phyloP scores from a whole-genome alignment of 805 yeast genomes.

The Kuraishia piskuri region DNA sequence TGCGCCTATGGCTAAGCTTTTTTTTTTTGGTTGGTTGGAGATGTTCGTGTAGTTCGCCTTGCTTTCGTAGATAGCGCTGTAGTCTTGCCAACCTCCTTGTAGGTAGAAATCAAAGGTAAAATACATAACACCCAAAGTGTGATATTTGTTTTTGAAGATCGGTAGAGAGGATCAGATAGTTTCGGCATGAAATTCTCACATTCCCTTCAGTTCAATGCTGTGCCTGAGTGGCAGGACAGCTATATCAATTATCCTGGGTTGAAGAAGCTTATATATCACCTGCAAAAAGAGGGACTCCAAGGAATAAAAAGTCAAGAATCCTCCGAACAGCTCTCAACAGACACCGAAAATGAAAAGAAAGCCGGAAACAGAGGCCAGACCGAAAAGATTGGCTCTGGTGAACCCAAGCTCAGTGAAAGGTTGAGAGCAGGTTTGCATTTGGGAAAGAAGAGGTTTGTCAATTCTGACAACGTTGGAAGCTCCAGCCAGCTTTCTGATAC shows the following conservation, averaged over 20 bases:
- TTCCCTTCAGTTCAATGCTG: slow-evolving; percentile 41
- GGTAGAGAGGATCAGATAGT: neutral
- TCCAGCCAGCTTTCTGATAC: neutral
- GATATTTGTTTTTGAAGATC: neutral
- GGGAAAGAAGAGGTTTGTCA: neutral
- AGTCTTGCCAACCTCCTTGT: too few species aligned
- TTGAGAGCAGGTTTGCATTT: neutral
- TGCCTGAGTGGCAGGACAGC: slow-evolving; percentile 43
- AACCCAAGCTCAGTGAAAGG: neutral
- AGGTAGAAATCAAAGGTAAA: too few species aligned
- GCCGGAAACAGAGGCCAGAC: slow-evolving; percentile 37
- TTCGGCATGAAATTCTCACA: slow-evolving; percentile 39
- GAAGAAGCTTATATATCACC: slow-evolving; percentile 46
- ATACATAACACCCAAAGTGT: too few species aligned
- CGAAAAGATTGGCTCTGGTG: slow-evolving; percentile 14
- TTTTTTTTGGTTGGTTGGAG: too few species aligned
- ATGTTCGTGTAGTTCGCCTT: too few species aligned
- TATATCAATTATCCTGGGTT: slow-evolving; percentile 38
- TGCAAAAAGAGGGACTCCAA: slow-evolving; percentile 30
- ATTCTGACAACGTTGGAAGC: neutral
- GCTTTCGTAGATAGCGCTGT: too few species aligned
- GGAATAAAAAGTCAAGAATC: slow-evolving; percentile 6
- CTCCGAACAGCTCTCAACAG: slow-evolving; percentile 14
- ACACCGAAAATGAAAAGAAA: slow-evolving; percentile 11
- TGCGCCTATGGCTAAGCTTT: neutral